Evolutionary conservation across 352 stramenopile genomes (phyloP), one percentile per base, ranked within the genome.

Genomic region (Phytophthora aleatoria): DNA sequence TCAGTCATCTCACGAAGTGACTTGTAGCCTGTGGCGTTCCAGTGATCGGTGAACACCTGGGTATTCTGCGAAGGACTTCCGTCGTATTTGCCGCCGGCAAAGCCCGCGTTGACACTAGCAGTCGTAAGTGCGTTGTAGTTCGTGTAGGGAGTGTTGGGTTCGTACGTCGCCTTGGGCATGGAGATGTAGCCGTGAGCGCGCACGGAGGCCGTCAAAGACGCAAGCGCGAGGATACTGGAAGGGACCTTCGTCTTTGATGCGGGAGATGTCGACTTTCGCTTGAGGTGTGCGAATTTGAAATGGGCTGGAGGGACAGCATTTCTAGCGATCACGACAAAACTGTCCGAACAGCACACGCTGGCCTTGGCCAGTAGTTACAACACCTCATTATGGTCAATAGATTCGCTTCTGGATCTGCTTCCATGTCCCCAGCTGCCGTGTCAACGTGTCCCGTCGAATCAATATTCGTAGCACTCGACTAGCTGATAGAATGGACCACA

Each of bases 1-100:
- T 85, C 64, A 16, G 79, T 39, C 61, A 85, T 74, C 15, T 71
- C 58, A 26, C 62, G 64, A 39, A 81, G 61, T 6, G 66, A 78
- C 36, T 50, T 60, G 55, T 74, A 76, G 5, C 63, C 63, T 15
- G 60, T 71, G 5, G 59, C 60, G 10, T 50, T 51, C 58, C 67
- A 79, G 42, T 68, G 52, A 13, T 71, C 12, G 16, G 50, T 59
- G 41, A 81, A 78, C 30, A 65, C 51, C 38, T 68, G 61, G 31
- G 64, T 64, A 39, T 78, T 78, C 11, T 76, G 50, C 42, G 49
- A 56, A 1, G 73, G 66, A 12, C 61, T 57, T 35, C 50, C 28
- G 50, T 81, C 73, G 60, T 70, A 81, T n/a, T 62, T 50, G 5
- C 55, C 54, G 15, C 69, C 69, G 24, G 41, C 13, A 44, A 74